phyloP scores from a whole-genome alignment of 2,329 filamentous ascomycete genomes.

The Trichophaea hybrida region DNA sequence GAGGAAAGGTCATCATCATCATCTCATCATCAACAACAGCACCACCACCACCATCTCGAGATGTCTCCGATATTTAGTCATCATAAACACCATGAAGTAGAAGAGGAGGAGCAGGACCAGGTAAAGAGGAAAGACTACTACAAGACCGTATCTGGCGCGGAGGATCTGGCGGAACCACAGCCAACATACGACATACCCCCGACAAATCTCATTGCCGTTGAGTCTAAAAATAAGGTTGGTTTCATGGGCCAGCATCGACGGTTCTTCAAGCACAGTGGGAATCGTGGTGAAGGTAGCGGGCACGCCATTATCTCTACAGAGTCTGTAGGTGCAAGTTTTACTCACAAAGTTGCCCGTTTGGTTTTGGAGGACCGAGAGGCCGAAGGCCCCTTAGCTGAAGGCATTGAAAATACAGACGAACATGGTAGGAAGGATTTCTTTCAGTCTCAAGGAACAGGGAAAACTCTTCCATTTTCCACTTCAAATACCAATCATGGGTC shows the following conservation, averaged over 20 bases:
- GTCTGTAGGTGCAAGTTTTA: conserved; percentile 7
- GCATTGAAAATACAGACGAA: conserved; percentile 7
- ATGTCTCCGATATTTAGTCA: neutral
- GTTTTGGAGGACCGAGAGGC: conserved; percentile 19
- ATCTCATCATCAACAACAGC: neutral
- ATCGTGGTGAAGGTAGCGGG: neutral
- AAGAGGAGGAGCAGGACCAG: neutral
- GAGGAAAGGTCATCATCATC: neutral
- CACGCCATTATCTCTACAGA: neutral
- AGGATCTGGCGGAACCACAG: neutral
- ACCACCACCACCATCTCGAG: conserved; percentile 9
- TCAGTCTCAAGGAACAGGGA: neutral
- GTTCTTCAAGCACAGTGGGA: neutral
- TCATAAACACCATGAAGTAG: neutral
- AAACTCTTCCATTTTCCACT: neutral
- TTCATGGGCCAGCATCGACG: neutral
- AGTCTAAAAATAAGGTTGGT: neutral
- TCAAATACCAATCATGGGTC: neutral
- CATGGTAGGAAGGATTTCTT: neutral
- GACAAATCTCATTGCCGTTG: neutral
- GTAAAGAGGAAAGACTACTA: neutral
- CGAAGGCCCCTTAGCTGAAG: conserved; percentile 1
- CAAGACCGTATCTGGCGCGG: neutral
- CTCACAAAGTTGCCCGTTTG: conserved; percentile 15
- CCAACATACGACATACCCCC: neutral